Percentiles rank a stretch among this genome's conserved stretches.
Conservation (phyloP, 306 rosid genomes). For the Geum urbanum region DNA sequence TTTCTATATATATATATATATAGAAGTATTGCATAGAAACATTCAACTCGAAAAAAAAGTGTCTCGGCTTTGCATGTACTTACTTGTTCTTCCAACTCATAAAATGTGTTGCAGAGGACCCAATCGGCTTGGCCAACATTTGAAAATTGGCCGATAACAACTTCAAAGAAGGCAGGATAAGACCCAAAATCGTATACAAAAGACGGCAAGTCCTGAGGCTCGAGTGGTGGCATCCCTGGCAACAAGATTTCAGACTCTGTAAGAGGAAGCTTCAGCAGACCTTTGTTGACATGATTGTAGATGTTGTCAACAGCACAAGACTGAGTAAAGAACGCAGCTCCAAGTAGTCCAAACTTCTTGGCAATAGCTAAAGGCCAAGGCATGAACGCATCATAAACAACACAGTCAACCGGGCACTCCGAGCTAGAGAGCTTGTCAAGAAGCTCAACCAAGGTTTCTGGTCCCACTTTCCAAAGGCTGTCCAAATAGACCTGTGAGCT, state of each 20-base stretch:
- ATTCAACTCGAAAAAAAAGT: too few relatives aligned
- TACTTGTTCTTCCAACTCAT: conserved; percentile 58
- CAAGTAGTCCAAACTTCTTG: conserved; percentile 9
- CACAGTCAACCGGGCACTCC: conserved; percentile 16
- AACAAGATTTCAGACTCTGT: conserved; percentile 24
- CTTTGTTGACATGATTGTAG: conserved; percentile 15
- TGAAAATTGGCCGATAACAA: conserved; percentile 45
- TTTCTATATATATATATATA: too few relatives aligned
- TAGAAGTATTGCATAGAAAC: too few relatives aligned
- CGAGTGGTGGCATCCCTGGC: conserved; percentile 47
- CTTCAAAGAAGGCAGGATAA: conserved; percentile 41
- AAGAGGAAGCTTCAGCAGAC: conserved; percentile 10
- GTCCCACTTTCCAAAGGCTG: too few relatives aligned
- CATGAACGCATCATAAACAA: conserved; percentile 29
- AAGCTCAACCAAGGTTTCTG: background rate
- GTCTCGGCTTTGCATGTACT: background rate
- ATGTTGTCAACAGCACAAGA: conserved; percentile 26
- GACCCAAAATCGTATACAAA: conserved; percentile 30
- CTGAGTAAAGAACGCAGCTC: conserved; percentile 32
- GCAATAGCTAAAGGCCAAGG: conserved; percentile 31
- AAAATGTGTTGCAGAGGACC: conserved; percentile 50
- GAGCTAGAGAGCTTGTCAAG: background rate
- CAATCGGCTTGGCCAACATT: conserved; percentile 42
- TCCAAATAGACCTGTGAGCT: too few relatives aligned
- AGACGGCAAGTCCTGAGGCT: conserved; percentile 45